Evolutionary conservation across 176 grass and related monocot species (phyloP).

Genomic region (Lolium rigidum): DNA sequence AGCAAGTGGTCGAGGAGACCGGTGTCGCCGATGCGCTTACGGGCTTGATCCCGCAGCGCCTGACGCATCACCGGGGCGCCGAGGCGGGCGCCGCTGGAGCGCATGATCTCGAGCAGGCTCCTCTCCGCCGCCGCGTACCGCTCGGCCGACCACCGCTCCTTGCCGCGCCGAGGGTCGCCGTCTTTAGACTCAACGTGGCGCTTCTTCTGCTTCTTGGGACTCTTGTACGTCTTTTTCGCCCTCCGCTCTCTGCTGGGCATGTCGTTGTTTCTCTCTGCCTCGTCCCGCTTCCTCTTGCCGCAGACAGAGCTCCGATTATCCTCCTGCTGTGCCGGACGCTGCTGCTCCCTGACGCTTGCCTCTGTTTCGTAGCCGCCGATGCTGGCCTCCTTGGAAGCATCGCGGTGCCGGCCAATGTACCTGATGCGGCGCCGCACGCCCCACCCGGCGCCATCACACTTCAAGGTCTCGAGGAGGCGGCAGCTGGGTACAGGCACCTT

Average conservation of each 20-base stretch:
- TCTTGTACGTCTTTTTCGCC: conserved; percentile 44
- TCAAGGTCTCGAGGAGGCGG: conserved; percentile 61
- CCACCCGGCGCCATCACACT: conserved; percentile 62
- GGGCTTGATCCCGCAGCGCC: conserved; percentile 70
- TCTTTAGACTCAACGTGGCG: conserved; percentile 51
- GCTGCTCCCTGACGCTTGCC: conserved; percentile 41
- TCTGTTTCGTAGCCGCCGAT: conserved; percentile 48
- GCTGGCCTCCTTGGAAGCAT: conserved; percentile 41
- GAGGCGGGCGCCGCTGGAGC: conserved; percentile 47
- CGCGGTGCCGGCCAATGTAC: conserved; percentile 68
- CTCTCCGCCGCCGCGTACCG: conserved; percentile 69
- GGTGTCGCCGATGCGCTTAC: conserved; percentile 89
- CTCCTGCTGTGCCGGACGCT: conserved; percentile 33
- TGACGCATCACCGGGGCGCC: conserved; percentile 69
- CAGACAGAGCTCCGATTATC: conserved; percentile 40
- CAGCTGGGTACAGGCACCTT: conserved; percentile 23
- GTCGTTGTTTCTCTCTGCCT: conserved; percentile 18
- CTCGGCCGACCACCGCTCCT: conserved; percentile 80
- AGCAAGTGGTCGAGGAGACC: conserved; percentile 93
- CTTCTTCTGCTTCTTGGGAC: conserved; percentile 51
- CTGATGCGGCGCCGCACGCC: conserved; percentile 76
- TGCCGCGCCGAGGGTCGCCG: conserved; percentile 48
- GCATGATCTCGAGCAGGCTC: conserved; percentile 76
- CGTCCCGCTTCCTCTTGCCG: conserved; percentile 54
- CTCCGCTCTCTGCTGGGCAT: conserved; percentile 18